These are phyloP conservation scores for Juncus inflexus DNA, from an alignment of 176 grass and related monocot genomes.

Conservation along the genomic window DNA sequence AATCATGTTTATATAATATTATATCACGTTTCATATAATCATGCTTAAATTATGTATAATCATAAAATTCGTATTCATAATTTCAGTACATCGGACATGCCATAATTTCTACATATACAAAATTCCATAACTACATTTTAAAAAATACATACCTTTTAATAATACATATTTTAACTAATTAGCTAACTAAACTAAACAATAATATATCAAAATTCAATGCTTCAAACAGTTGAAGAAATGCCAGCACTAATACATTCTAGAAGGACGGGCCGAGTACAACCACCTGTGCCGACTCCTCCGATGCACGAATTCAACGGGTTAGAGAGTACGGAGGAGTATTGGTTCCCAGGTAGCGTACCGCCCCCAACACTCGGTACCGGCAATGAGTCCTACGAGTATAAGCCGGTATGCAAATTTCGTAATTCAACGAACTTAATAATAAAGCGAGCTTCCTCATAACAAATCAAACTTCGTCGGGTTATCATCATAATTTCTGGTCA, in stretches of 20 bases:
- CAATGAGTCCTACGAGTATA: not conserved
- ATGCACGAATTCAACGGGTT: slow-evolving; percentile 3
- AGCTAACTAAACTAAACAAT: too few relatives aligned
- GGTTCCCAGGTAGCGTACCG: slow-evolving; percentile 25
- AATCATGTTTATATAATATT: too few relatives aligned
- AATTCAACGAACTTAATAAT: slow-evolving; percentile 24
- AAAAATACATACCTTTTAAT: too few relatives aligned
- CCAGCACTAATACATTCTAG: not conserved
- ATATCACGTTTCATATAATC: too few relatives aligned
- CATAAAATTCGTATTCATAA: too few relatives aligned
- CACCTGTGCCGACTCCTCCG: slow-evolving; percentile 7
- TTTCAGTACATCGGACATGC: too few relatives aligned
- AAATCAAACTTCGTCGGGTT: too few relatives aligned
- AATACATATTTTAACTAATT: too few relatives aligned
- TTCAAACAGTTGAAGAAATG: not conserved
- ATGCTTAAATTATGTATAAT: too few relatives aligned
- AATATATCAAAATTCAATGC: not conserved
- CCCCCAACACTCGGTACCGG: slow-evolving; percentile 33
- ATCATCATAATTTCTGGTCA: not conserved
- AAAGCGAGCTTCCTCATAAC: not conserved
- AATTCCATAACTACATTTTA: too few relatives aligned
- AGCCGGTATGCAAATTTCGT: not conserved
- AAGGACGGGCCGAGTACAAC: slow-evolving; percentile 12
- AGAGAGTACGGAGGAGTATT: slow-evolving; percentile 8
- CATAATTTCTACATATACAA: too few relatives aligned